Percentiles rank a stretch among this genome's conserved stretches.
phyloP scores from a whole-genome alignment of 139 green algal genomes.

The Parachlorella kessleri region DNA sequence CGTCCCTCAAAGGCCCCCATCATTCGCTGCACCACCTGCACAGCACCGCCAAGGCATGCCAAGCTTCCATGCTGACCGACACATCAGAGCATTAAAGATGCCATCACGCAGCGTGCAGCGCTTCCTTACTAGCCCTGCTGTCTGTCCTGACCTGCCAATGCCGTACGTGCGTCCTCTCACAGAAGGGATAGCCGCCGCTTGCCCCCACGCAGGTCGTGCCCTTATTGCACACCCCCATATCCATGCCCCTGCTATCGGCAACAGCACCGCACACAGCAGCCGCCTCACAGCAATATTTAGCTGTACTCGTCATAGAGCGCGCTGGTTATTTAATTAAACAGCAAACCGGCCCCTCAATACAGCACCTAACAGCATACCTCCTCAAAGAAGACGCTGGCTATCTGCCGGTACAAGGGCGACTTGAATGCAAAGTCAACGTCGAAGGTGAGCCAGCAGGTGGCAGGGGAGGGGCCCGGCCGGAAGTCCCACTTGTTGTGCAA shows the following conservation, averaged over 20 bases:
- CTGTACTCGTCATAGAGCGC: no score
- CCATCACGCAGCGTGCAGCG: no score
- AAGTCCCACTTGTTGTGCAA: constrained; percentile 85
- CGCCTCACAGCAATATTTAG: no score
- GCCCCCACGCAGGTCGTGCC: no score
- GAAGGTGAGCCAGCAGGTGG: constrained; percentile 78
- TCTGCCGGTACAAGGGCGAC: constrained; percentile 76
- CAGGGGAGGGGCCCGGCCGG: constrained; percentile 61
- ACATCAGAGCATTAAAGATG: neutral
- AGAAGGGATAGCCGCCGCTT: no score
- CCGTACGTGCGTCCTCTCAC: no score
- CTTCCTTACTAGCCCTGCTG: no score
- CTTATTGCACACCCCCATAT: no score
- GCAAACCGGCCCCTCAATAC: neutral
- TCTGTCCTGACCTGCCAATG: no score
- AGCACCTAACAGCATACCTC: constrained; percentile 32
- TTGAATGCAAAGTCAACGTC: constrained; percentile 90
- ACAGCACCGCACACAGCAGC: no score
- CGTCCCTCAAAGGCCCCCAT: constrained; percentile 86
- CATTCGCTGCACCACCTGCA: constrained; percentile 86
- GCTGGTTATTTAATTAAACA: no score
- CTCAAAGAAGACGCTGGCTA: constrained; percentile 73
- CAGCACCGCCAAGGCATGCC: neutral
- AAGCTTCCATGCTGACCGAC: neutral
- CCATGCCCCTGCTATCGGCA: no score